Evolutionary conservation across 2,329 filamentous ascomycete species (phyloP).

Genomic region (Cladosporium austrohemisphaericum): DNA sequence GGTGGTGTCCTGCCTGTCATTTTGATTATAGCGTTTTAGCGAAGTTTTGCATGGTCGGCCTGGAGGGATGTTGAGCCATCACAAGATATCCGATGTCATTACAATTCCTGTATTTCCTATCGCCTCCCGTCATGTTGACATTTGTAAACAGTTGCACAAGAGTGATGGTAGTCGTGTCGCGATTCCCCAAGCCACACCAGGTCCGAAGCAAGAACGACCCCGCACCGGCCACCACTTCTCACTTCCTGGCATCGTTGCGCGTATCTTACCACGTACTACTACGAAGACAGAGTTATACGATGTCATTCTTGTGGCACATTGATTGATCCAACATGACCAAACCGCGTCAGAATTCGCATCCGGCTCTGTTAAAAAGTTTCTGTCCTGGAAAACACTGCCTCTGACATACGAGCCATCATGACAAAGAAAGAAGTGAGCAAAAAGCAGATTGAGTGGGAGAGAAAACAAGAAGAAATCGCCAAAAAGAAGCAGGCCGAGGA

Average conservation of each 20-base stretch:
- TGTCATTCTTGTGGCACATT: background rate
- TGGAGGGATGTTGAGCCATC: no score
- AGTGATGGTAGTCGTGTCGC: background rate
- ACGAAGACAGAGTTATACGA: no score
- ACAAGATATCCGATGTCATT: no score
- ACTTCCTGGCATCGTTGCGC: no score
- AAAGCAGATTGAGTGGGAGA: slow-evolving; percentile 16
- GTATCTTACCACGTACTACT: no score
- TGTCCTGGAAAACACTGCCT: background rate
- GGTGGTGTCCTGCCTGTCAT: no score
- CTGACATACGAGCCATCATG: slow-evolving; percentile 1
- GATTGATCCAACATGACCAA: slow-evolving; percentile 9
- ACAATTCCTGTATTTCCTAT: no score
- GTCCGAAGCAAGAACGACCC: no score
- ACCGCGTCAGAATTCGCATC: background rate
- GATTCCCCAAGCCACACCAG: background rate
- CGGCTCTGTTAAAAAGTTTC: slow-evolving; percentile 8
- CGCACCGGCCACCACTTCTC: no score
- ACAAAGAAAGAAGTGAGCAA: slow-evolving; percentile 15
- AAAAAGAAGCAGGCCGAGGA: slow-evolving; percentile 2
- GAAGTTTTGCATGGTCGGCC: background rate
- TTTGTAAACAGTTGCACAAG: background rate
- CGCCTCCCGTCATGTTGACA: no score
- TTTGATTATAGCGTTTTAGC: background rate
- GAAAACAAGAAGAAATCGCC: slow-evolving; percentile 12